Evolutionary conservation across 169 alveolate species (phyloP), one percentile per base, ranked within the genome.

Genomic region (Plasmodium fragile): DNA sequence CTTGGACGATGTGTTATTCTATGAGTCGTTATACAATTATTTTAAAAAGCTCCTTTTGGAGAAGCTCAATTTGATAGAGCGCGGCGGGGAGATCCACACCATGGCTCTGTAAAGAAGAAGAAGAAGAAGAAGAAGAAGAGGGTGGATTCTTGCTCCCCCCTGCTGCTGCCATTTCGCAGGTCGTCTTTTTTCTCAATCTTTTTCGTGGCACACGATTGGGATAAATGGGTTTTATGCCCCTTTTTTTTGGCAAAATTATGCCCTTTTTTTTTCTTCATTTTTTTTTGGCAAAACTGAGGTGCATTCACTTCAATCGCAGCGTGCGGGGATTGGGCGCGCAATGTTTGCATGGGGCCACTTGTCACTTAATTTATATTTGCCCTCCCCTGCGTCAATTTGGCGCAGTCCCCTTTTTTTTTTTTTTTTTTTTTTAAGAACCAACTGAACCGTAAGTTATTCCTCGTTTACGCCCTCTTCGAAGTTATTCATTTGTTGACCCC

Each of bases 1-100:
- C 22, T 78, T 87, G 73, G 93, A 87, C 70, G 93, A 87, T 10
- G 90, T 87, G 77, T 78, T 87, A 7, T 87, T 87, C 32, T 22
- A 55, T 49, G 32, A 75, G 32, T 41, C 73, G 22, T 72, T 87
- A 22, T 87, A 59, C 53, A 77, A n/a, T 25, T 78, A 78, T 43
- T 87, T 87, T 78, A 87, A 87, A 70, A 39, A 59, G n/a, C 36
- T 87, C 22, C 65, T 87, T 87, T 43, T 87, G 59, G 72, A 87
- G 32, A 87, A 78, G 71, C 72, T 87, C 80, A 41, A 43, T 39
- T 87, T 87, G 70, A n/a, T 22, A n/a, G 93, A 87, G 81, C 55
- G 30, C 7, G 34, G 78, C 34, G 82, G 43, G 45, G 82, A 87
- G 18, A 65, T 87, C 43, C 82, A 87, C 34, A 59, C 18, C 53